phyloP scores from a whole-genome alignment of 2,329 filamentous ascomycete genomes.

The Pseudonectria buxi region DNA sequence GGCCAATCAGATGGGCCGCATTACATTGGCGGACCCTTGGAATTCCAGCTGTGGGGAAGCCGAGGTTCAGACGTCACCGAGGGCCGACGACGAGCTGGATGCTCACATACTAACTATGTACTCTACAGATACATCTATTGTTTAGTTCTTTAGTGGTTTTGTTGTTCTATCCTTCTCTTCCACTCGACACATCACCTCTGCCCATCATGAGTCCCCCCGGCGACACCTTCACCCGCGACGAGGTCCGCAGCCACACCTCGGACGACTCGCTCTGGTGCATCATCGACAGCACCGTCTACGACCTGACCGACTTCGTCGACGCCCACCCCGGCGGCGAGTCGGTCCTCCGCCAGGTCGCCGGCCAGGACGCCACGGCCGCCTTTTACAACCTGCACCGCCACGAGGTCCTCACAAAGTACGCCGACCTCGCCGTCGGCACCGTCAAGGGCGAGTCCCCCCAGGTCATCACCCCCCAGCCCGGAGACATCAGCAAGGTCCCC shows the following conservation, averaged over 20 bases:
- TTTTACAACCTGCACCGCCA: constrained; percentile 93
- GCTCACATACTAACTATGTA: too few relatives aligned
- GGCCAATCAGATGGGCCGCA: constrained; percentile 4
- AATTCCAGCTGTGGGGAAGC: constrained; percentile 4
- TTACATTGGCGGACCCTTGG: constrained; percentile 2
- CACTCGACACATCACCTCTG: background rate
- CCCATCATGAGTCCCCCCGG: constrained; percentile 30
- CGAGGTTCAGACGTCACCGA: constrained; percentile 11
- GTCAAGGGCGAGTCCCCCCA: constrained; percentile 68
- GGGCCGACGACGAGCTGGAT: constrained; percentile 4
- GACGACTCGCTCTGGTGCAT: constrained; percentile 76
- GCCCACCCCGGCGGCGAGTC: constrained; percentile 78
- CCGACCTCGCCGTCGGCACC: constrained; percentile 66
- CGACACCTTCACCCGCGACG: constrained; percentile 51
- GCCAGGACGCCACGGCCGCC: constrained; percentile 70
- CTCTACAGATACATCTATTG: too few relatives aligned
- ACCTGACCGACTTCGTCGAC: constrained; percentile 77
- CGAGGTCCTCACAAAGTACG: constrained; percentile 79
- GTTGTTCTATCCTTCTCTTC: too few relatives aligned
- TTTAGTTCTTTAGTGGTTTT: too few relatives aligned
- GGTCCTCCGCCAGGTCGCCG: constrained; percentile 73
- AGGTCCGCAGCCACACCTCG: constrained; percentile 70
- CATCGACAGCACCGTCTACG: constrained; percentile 81
- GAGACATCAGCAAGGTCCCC: constrained; percentile 69
- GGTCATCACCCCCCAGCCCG: constrained; percentile 61